Percentiles rank a stretch among this genome's conserved stretches.
Conservation (phyloP, 2,329 filamentous ascomycete species). For the Monosporascus sp. region DNA sequence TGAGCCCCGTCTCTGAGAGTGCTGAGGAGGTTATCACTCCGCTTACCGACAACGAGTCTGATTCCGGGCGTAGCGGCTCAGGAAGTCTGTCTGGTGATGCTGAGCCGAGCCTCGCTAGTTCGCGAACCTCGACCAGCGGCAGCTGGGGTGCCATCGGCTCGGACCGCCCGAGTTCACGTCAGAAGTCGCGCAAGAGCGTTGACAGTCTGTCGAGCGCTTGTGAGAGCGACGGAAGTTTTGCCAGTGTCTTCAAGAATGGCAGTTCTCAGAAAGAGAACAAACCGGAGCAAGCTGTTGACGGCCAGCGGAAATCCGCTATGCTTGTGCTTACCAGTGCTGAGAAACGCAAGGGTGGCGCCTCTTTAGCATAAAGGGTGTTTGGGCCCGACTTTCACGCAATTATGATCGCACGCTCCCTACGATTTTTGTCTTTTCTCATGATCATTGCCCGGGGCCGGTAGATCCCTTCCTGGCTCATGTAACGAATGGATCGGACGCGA, state of each 20-base stretch:
- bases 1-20: constrained; percentile 84
- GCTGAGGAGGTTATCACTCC: constrained; percentile 62
- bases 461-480: constrained; percentile 20
- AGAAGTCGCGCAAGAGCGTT: constrained; percentile 58
- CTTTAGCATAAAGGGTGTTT: constrained; percentile 16
- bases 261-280: constrained; percentile 43
- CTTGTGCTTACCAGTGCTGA: constrained; percentile 83
- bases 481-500: constrained; percentile 19
- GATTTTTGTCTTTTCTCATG: constrained; percentile 23
- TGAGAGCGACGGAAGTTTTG: constrained; percentile 57
- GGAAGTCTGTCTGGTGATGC: constrained; percentile 74
- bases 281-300: constrained; percentile 45
- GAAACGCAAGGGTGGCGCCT: constrained; percentile 69
- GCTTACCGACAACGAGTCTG: constrained; percentile 68
- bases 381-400: constrained; percentile 17
- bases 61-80: constrained; percentile 66
- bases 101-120: constrained; percentile 63
- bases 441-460: constrained; percentile 20
- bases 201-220: constrained; percentile 61
- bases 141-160: constrained; percentile 77
- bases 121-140: constrained; percentile 69
- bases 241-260: constrained; percentile 59
- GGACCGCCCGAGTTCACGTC: constrained; percentile 68
- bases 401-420: constrained; percentile 25
- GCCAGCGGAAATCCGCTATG: constrained; percentile 76